These are phyloP conservation scores for Chalciporus sp. DNA, from an alignment of 1,284 basidiomycete species.

Conservation along the genomic window DNA sequence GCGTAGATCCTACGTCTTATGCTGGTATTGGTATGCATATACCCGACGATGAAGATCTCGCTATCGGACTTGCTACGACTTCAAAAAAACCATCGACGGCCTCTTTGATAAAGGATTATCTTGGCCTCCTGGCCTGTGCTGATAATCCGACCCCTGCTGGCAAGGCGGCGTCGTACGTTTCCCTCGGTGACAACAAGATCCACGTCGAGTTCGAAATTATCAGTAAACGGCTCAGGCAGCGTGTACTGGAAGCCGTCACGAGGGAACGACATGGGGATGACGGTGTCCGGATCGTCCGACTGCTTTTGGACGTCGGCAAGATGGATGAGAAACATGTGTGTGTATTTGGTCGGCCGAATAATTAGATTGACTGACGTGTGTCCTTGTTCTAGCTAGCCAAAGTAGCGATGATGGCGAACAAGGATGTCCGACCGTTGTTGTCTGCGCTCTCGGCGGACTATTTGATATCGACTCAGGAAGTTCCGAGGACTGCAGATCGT, in stretches of 20 bases:
- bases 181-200: constrained; percentile 69
- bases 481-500: constrained; percentile 85
- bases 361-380: background rate
- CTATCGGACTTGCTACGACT: constrained; percentile 55
- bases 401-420: constrained; percentile 88
- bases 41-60: constrained; percentile 59
- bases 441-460: constrained; percentile 79
- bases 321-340: constrained; percentile 85
- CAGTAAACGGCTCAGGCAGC: constrained; percentile 68
- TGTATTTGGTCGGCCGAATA: background rate
- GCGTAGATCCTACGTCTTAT: constrained; percentile 62
- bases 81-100: constrained; percentile 61
- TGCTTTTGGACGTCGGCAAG: constrained; percentile 89
- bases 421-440: constrained; percentile 83
- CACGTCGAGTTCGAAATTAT: constrained; percentile 85
- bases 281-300: constrained; percentile 82
- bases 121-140: constrained; percentile 72
- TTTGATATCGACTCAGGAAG: constrained; percentile 87
- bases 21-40: constrained; percentile 62
- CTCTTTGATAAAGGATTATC: constrained; percentile 72
- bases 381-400: constrained; percentile 76
- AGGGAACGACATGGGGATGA: constrained; percentile 85
- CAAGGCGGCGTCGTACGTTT: constrained; percentile 66
- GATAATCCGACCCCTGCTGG: constrained; percentile 80
- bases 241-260: constrained; percentile 79